Evolutionary conservation across 352 stramenopile species (phyloP).

Genomic region (Pseudoperonospora humuli): DNA sequence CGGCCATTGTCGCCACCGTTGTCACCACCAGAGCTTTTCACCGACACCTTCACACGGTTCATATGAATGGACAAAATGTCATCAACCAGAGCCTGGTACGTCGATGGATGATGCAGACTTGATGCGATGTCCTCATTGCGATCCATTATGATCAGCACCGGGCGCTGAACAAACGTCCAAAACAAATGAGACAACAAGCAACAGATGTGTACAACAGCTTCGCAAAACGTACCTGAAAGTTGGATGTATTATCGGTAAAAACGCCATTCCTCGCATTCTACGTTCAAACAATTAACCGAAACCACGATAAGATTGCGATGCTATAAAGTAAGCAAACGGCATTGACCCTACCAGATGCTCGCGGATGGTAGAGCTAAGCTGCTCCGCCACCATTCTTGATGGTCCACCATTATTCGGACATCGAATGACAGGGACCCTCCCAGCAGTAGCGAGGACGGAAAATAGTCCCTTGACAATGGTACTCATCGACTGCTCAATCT

Average conservation of each 20-base stretch:
- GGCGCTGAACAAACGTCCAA: constrained; percentile 43
- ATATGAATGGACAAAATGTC: constrained; percentile 93
- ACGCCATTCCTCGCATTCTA: constrained; percentile 56
- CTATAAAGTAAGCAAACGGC: background rate
- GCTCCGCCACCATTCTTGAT: constrained; percentile 94
- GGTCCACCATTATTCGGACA: constrained; percentile 89
- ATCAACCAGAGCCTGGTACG: constrained; percentile 92
- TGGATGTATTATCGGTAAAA: constrained; percentile 49
- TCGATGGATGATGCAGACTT: constrained; percentile 92
- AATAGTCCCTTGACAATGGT: constrained; percentile 84
- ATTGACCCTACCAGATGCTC: constrained; percentile 50
- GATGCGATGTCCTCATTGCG: constrained; percentile 94
- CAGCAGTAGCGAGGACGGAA: constrained; percentile 89
- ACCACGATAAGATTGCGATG: background rate
- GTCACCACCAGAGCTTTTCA: constrained; percentile 41
- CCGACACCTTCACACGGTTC: constrained; percentile 93
- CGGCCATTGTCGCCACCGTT: constrained; percentile 24
- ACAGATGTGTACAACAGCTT: background rate
- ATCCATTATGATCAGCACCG: constrained; percentile 96
- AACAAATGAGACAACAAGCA: constrained; percentile 6
- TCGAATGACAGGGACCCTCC: constrained; percentile 93
- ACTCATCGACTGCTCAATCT: constrained; percentile 75
- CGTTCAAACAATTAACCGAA: background rate
- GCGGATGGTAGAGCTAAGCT: constrained; percentile 81
- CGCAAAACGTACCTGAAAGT: constrained; percentile 48